Evolutionary conservation across 805 yeast species (phyloP).

Genomic region (Monosporozyma yasuniensis): DNA sequence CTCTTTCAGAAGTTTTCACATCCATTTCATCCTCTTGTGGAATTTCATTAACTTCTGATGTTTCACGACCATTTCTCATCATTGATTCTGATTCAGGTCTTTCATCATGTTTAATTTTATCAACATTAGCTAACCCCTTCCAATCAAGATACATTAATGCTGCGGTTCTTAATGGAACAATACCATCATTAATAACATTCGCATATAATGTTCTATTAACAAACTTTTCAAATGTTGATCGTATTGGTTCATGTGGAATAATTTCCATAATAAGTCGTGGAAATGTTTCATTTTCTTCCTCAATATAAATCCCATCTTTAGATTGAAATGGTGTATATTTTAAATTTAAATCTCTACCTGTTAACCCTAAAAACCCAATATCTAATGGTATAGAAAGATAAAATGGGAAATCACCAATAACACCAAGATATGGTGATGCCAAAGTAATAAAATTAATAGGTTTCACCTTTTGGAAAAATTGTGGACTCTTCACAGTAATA

Average conservation of each 20-base stretch:
- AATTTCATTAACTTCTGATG: slow-evolving; percentile 10
- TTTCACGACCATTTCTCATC: neutral
- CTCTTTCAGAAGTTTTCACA: slow-evolving; percentile 22
- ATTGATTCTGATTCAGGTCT: slow-evolving; percentile 1
- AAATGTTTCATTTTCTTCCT: slow-evolving; percentile 7
- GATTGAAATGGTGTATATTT: slow-evolving; percentile 32
- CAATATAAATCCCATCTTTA: slow-evolving; percentile 19
- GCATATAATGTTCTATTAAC: slow-evolving; percentile 75
- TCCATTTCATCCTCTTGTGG: slow-evolving; percentile 21
- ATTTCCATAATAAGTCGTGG: slow-evolving; percentile 57
- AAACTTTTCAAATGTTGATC: slow-evolving; percentile 53
- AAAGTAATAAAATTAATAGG: slow-evolving; percentile 76
- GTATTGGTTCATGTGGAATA: slow-evolving; percentile 62
- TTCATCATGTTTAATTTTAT: slow-evolving; percentile 24
- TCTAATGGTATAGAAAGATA: slow-evolving; percentile 77
- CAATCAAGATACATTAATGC: slow-evolving; percentile 81
- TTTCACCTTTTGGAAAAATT: slow-evolving; percentile 51
- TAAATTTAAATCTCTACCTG: slow-evolving; percentile 85
- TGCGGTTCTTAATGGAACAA: slow-evolving; percentile 87
- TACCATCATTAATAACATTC: slow-evolving; percentile 86
- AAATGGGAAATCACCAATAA: slow-evolving; percentile 78
- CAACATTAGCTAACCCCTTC: slow-evolving; percentile 54
- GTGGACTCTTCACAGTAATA: slow-evolving; percentile 50
- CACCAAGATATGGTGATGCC: slow-evolving; percentile 86
- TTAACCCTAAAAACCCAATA: slow-evolving; percentile 83